A percentile compares a stretch with the other conserved stretches of the same genome.
Evolutionary conservation across 495 filamentous ascomycete species (phyloP).

Genomic region (Aspergillus ostianus): DNA sequence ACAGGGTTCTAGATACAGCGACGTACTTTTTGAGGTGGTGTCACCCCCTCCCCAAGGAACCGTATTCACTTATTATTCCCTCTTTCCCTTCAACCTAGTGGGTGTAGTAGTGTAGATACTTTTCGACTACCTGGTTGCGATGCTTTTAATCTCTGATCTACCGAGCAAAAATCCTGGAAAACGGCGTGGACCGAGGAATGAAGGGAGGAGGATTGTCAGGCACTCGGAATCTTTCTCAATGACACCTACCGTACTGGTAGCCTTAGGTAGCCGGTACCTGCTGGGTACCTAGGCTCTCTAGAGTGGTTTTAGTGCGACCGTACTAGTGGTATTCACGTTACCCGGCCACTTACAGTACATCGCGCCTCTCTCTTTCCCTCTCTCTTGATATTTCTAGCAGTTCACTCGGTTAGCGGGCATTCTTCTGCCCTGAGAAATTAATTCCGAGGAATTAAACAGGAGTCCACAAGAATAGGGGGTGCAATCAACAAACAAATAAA

Average conservation of each 20-base stretch:
- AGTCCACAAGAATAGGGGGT: not conserved
- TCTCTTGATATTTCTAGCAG: not conserved
- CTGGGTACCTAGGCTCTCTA: not conserved
- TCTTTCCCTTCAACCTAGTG: too few species aligned
- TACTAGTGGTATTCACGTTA: not conserved
- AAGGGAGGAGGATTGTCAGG: not conserved
- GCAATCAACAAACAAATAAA: not conserved
- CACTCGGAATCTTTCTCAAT: not conserved
- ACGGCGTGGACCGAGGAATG: too few species aligned
- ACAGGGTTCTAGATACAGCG: not conserved
- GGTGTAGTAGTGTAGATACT: too few species aligned
- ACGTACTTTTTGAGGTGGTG: constrained; percentile 1
- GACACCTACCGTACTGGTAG: too few species aligned
- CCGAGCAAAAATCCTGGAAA: too few species aligned
- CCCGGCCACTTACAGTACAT: not conserved
- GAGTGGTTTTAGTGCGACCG: not conserved
- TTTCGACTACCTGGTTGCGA: too few species aligned
- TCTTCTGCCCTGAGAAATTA: too few species aligned
- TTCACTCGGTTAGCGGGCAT: too few species aligned
- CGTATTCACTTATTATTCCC: not conserved
- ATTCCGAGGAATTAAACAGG: not conserved
- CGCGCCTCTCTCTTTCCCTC: not conserved
- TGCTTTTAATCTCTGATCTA: too few species aligned
- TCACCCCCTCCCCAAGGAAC: not conserved
- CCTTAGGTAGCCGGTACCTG: not conserved